A percentile compares a stretch with the other conserved stretches of the same genome.
These are phyloP conservation scores for Ganoderma sinense DNA, from an alignment of 1,284 basidiomycete species.

Conservation along the genomic window DNA sequence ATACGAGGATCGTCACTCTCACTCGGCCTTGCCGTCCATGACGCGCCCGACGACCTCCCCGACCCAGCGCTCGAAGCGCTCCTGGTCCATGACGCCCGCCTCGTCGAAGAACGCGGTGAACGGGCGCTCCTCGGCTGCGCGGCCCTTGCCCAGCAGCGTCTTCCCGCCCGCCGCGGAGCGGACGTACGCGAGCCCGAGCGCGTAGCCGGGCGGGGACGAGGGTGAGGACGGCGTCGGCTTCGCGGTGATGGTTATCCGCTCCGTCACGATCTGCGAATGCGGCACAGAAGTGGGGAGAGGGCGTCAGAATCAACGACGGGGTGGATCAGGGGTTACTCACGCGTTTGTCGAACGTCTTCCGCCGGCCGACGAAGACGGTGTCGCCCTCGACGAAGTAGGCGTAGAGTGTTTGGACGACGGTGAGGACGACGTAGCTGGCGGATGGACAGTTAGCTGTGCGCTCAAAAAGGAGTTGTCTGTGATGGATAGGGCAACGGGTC, in stretches of 20 bases:
- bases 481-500: background rate
- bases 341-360: slow-evolving; percentile 84
- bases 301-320: background rate
- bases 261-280: slow-evolving; percentile 74
- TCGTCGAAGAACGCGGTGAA: slow-evolving; percentile 80
- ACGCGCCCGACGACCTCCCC: slow-evolving; percentile 62
- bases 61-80: slow-evolving; percentile 75
- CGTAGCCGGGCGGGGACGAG: slow-evolving; percentile 63
- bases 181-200: slow-evolving; percentile 69
- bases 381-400: slow-evolving; percentile 84
- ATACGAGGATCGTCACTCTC: background rate
- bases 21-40: slow-evolving; percentile 42
- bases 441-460: slow-evolving; percentile 3
- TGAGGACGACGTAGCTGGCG: slow-evolving; percentile 76
- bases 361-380: slow-evolving; percentile 82
- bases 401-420: slow-evolving; percentile 76
- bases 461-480: background rate
- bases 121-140: slow-evolving; percentile 54
- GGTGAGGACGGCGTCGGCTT: slow-evolving; percentile 59
- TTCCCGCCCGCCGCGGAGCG: slow-evolving; percentile 82
- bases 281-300: background rate
- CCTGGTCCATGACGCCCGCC: slow-evolving; percentile 73
- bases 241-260: slow-evolving; percentile 79
- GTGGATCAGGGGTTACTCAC: slow-evolving; percentile 49
- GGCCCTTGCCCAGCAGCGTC: slow-evolving; percentile 72